Conservation (phyloP, 1,284 basidiomycete genomes). For the Heliocybe sulcata region DNA sequence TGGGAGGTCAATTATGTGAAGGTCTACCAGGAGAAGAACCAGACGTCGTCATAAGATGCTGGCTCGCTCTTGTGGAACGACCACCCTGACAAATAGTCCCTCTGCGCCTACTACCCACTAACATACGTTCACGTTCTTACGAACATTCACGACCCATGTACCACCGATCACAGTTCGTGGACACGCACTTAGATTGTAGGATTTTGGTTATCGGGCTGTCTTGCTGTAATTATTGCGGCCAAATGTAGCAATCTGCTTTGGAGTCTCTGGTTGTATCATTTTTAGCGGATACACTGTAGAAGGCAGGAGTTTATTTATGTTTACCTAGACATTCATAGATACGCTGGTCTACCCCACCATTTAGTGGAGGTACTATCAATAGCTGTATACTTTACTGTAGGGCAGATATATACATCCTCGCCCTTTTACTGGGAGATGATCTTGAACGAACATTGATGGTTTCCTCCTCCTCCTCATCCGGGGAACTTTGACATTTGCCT, state of each 20-base stretch:
- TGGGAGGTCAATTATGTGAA: conserved; percentile 73
- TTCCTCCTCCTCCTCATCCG: no score
- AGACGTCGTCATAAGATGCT: not conserved
- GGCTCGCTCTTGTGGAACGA: not conserved
- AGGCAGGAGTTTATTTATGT: not conserved
- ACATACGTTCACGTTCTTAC: not conserved
- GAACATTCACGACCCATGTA: not conserved
- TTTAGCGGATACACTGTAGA: not conserved
- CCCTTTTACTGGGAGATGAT: no score
- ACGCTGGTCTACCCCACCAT: no score
- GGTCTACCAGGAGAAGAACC: conserved; percentile 42
- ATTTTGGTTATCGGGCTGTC: not conserved
- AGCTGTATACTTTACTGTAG: no score
- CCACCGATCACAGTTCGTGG: not conserved
- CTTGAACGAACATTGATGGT: no score
- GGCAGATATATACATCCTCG: no score
- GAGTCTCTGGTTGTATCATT: not conserved
- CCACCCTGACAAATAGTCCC: not conserved
- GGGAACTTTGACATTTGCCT: not conserved
- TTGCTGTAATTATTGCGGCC: not conserved
- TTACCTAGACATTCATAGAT: not conserved
- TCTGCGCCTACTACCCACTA: not conserved
- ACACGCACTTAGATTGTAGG: not conserved
- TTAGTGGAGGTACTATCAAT: no score
- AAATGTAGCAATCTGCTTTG: not conserved